These are phyloP conservation scores for Exidia glandulosa DNA, from an alignment of 768 basidiomycete genomes.

Conservation along the genomic window DNA sequence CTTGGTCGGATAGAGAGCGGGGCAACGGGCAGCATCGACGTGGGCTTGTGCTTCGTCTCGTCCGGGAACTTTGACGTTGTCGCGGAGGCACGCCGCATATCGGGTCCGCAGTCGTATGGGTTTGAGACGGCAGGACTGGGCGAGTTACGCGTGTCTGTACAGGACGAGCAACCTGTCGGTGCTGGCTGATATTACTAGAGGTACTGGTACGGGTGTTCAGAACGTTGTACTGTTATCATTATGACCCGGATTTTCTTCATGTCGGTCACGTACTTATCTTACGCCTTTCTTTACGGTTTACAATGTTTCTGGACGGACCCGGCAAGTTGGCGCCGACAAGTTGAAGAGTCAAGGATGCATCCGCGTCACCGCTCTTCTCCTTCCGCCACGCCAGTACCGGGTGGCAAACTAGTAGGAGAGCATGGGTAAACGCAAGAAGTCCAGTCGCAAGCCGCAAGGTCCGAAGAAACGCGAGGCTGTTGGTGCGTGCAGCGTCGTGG, in stretches of 20 bases:
- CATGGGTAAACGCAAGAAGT: constrained; percentile 91
- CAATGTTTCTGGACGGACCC: neutral
- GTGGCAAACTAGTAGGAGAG: neutral
- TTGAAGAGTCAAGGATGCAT: neutral
- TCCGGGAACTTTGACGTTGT: constrained; percentile 48
- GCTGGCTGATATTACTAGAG: no score
- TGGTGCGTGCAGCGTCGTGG: constrained; percentile 33
- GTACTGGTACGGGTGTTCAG: neutral
- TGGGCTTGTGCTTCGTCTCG: constrained; percentile 63
- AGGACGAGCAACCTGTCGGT: no score
- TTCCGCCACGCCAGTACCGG: neutral
- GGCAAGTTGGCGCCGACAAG: neutral
- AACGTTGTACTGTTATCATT: neutral
- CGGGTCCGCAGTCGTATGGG: constrained; percentile 17
- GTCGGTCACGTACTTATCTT: neutral
- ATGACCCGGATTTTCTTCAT: neutral
- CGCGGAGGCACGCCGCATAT: constrained; percentile 24
- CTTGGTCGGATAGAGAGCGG: constrained; percentile 52
- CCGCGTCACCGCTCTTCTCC: neutral
- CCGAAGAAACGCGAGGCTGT: constrained; percentile 59
- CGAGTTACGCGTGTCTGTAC: constrained; percentile 10
- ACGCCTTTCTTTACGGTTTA: neutral
- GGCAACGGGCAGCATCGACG: constrained; percentile 38
- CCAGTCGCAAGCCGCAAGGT: constrained; percentile 66
- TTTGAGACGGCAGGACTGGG: constrained; percentile 22